These are phyloP conservation scores for Emergomyces africanus DNA, from an alignment of 2,329 filamentous ascomycete species.

Conservation along the genomic window DNA sequence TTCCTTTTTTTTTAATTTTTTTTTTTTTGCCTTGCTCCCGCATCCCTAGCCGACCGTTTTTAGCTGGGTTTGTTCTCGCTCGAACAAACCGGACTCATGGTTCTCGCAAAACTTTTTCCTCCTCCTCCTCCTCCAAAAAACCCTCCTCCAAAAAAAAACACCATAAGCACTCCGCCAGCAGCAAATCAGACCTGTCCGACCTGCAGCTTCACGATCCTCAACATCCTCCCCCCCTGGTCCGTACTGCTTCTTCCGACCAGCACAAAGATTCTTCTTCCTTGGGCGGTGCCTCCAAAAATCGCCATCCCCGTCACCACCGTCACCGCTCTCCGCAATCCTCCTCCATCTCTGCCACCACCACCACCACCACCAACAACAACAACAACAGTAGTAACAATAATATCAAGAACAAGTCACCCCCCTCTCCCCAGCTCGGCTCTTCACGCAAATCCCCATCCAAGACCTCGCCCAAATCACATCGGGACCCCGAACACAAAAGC, in stretches of 20 bases:
- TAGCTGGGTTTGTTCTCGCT: conserved; percentile 1
- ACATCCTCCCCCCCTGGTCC: not conserved
- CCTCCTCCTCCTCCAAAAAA: conserved; percentile 16
- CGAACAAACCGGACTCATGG: conserved; percentile 15
- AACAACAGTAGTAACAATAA: not conserved
- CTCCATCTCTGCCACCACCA: not conserved
- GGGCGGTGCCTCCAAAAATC: not conserved
- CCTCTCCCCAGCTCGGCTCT: conserved; percentile 1
- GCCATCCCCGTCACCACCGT: not conserved
- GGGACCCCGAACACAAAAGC: conserved; percentile 13
- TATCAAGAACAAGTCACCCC: conserved; percentile 8
- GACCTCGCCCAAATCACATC: conserved; percentile 10
- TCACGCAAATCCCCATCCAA: conserved; percentile 11
- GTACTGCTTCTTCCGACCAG: conserved; percentile 1
- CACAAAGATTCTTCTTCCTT: not conserved
- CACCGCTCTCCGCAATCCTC: not conserved
- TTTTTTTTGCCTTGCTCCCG: not conserved
- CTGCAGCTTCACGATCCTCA: conserved; percentile 3
- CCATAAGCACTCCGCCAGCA: conserved; percentile 9
- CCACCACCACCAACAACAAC: conserved; percentile 2
- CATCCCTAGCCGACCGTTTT: not conserved
- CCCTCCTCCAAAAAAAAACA: conserved; percentile 16
- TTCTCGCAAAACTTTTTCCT: conserved; percentile 28
- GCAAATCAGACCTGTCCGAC: conserved; percentile 3
- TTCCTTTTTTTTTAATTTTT: conserved; percentile 11